A percentile compares a stretch with the other conserved stretches of the same genome.
Conservation (phyloP, 371 early-diverging fungal genomes). For the Mortierella sp. region DNA sequence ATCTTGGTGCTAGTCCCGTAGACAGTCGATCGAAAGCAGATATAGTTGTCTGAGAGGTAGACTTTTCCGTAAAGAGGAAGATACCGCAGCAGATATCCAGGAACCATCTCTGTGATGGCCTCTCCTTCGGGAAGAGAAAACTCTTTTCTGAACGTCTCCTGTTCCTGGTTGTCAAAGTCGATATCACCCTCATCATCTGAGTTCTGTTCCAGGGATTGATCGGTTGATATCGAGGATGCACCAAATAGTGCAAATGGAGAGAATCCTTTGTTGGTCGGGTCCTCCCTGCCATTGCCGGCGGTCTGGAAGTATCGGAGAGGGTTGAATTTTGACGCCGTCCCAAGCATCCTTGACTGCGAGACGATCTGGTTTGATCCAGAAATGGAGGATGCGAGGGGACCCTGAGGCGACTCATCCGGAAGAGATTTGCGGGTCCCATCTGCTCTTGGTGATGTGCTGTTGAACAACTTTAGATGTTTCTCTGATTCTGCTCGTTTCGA, state of each 20-base stretch:
- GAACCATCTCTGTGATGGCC: slow-evolving; percentile 64
- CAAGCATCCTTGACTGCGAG: background rate
- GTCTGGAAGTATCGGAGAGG: slow-evolving; percentile 73
- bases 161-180: slow-evolving; percentile 33
- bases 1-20: slow-evolving; percentile 74
- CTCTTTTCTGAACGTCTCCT: slow-evolving; percentile 66
- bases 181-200: slow-evolving; percentile 13
- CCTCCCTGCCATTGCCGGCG: slow-evolving; percentile 63
- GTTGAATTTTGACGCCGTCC: slow-evolving; percentile 63
- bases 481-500: background rate
- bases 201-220: slow-evolving; percentile 19
- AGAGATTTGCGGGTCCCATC: slow-evolving; percentile 16
- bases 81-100: slow-evolving; percentile 62
- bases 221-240: slow-evolving; percentile 40
- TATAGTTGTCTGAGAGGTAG: slow-evolving; percentile 75
- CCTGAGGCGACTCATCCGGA: slow-evolving; percentile 15
- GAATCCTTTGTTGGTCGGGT: slow-evolving; percentile 62
- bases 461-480: background rate
- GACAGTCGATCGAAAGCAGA: slow-evolving; percentile 78
- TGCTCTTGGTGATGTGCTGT: slow-evolving; percentile 15
- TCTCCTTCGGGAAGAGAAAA: slow-evolving; percentile 77
- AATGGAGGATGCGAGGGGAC: slow-evolving; percentile 71
- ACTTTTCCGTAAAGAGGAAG: slow-evolving; percentile 76
- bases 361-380: slow-evolving; percentile 76
- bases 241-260: slow-evolving; percentile 24